Percentiles rank a stretch among this genome's conserved stretches.
Evolutionary conservation across 1,284 basidiomycete genomes (phyloP).

Genomic region (Farysia itapuensis): DNA sequence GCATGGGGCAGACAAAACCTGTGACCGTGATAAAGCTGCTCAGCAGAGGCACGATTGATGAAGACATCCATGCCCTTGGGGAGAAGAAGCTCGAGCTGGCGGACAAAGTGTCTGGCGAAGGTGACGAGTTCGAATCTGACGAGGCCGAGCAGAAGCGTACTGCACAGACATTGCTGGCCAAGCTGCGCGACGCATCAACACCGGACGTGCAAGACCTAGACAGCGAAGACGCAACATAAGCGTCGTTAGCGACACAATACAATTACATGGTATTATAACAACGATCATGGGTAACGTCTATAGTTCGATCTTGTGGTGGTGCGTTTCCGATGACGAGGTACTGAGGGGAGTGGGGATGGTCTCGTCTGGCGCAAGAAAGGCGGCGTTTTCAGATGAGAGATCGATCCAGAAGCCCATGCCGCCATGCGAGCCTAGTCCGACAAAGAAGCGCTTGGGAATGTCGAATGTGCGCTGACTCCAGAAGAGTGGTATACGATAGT

Average conservation of each 20-base stretch:
- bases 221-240: no score
- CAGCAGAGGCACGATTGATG: constrained; percentile 84
- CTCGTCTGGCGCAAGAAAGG: no score
- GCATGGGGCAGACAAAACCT: constrained; percentile 90
- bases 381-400: no score
- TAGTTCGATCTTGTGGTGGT: no score
- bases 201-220: constrained; percentile 20
- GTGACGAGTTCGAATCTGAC: constrained; percentile 36
- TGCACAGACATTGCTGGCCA: constrained; percentile 38
- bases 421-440: constrained; percentile 20
- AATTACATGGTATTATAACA: no score
- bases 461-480: constrained; percentile 11
- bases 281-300: no score
- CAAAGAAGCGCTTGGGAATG: constrained; percentile 25
- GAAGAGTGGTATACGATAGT: constrained; percentile 1
- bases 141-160: constrained; percentile 40
- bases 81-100: constrained; percentile 52
- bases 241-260: no score
- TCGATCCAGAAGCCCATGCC: constrained; percentile 31
- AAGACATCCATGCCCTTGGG: constrained; percentile 48
- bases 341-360: no score
- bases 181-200: constrained; percentile 30
- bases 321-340: no score
- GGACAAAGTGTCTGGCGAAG: constrained; percentile 50
- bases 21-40: constrained; percentile 92